A percentile compares a stretch with the other conserved stretches of the same genome.
Evolutionary conservation across 805 yeast species (phyloP).

Genomic region (Limtongia smithiae): DNA sequence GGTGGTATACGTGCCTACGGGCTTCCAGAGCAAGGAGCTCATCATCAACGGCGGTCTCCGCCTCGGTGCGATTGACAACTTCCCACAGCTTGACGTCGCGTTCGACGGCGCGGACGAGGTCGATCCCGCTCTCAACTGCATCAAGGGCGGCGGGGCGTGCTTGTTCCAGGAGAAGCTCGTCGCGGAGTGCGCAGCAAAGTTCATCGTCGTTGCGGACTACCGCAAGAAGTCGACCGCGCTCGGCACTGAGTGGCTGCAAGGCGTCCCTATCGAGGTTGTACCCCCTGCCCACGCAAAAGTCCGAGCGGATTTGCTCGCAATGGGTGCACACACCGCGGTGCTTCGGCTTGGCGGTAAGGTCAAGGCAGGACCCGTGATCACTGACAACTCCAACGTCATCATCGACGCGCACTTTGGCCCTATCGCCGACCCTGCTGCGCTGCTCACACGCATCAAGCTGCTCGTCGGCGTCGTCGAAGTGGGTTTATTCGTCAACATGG

Average conservation of each 20-base stretch:
- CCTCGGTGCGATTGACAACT: conserved; percentile 76
- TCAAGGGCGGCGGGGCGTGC: conserved; percentile 99
- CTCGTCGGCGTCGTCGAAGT: conserved; percentile 95
- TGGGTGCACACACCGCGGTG: conserved; percentile 62
- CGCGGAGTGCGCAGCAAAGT: conserved; percentile 70
- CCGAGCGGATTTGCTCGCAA: conserved; percentile 51
- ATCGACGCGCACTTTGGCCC: conserved; percentile 91
- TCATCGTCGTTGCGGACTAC: conserved; percentile 87
- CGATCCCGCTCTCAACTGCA: conserved; percentile 72
- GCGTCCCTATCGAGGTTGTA: conserved; percentile 93
- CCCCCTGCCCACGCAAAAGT: conserved; percentile 84
- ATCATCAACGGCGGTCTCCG: conserved; percentile 75
- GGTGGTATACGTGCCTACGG: conserved; percentile 88
- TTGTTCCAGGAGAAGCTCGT: conserved; percentile 93
- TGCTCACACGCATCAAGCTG: conserved; percentile 65
- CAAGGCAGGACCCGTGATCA: conserved; percentile 95
- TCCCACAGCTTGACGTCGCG: conserved; percentile 78
- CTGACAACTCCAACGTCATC: conserved; percentile 91
- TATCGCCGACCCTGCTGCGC: conserved; percentile 44
- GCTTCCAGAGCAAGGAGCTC: conserved; percentile 87
- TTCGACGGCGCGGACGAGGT: conserved; percentile 99
- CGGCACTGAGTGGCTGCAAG: conserved; percentile 81
- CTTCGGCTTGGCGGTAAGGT: conserved; percentile 85
- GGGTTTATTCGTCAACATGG: conserved; percentile 75
- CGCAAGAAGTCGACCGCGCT: conserved; percentile 72